Percentiles rank a stretch among this genome's conserved stretches.
Conservation (phyloP, 2,329 filamentous ascomycete species). For the Rugonectria rugulosa region DNA sequence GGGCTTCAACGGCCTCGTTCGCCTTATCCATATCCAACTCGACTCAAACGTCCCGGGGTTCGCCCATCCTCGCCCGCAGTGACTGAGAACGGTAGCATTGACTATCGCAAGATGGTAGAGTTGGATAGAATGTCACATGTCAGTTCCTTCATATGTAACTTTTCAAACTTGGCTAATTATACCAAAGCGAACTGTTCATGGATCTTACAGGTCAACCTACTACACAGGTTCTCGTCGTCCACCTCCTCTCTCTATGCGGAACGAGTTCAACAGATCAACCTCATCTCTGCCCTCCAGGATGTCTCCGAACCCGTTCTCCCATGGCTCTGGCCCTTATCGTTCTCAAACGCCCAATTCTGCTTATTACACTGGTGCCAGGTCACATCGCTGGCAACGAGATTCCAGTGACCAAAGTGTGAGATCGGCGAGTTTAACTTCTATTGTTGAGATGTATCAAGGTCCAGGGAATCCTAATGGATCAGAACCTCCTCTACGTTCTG, state of each 20-base stretch:
- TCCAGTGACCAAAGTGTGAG: constrained; percentile 50
- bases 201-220: constrained; percentile 50
- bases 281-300: constrained; percentile 46
- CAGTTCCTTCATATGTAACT: constrained; percentile 28
- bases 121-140: constrained; percentile 58
- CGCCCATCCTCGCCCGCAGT: constrained; percentile 58
- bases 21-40: constrained; percentile 65
- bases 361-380: constrained; percentile 35
- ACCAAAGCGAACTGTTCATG: constrained; percentile 54
- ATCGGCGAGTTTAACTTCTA: constrained; percentile 58
- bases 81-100: constrained; percentile 55
- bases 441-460: constrained; percentile 56
- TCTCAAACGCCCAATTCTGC: constrained; percentile 49
- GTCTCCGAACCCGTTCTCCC: constrained; percentile 38
- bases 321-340: constrained; percentile 30
- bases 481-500: constrained; percentile 39
- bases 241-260: constrained; percentile 49
- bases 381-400: constrained; percentile 41
- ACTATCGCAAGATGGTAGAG: constrained; percentile 60
- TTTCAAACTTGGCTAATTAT: constrained; percentile 10
- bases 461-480: constrained; percentile 37
- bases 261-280: constrained; percentile 51
- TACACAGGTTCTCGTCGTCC: constrained; percentile 46
- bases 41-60: constrained; percentile 61
- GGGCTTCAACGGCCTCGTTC: constrained; percentile 62